These are phyloP conservation scores for Fusarium lyarnte DNA, from an alignment of 2,329 filamentous ascomycete genomes.

Conservation along the genomic window DNA sequence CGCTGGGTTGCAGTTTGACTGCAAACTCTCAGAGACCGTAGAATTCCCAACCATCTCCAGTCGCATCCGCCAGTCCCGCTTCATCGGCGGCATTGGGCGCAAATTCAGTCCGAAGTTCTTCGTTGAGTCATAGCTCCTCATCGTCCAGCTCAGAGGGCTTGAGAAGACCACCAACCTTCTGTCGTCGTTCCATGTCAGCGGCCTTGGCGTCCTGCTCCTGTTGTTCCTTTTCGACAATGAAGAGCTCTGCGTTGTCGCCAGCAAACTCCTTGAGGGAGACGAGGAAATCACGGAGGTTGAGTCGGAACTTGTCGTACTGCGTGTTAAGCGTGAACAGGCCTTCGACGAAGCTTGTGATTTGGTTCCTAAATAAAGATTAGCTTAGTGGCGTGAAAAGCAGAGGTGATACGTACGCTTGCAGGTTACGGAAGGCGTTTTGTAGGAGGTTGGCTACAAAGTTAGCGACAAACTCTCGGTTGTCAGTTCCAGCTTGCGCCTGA, in stretches of 20 bases:
- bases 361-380: conserved; percentile 67
- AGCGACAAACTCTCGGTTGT: conserved; percentile 89
- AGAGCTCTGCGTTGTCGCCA: conserved; percentile 94
- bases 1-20: neutral
- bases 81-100: conserved; percentile 51
- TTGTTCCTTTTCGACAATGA: conserved; percentile 92
- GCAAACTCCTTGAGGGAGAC: conserved; percentile 97
- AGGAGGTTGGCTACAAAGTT: conserved; percentile 88
- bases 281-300: conserved; percentile 94
- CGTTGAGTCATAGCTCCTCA: conserved; percentile 85
- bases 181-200: conserved; percentile 88
- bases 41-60: conserved; percentile 70
- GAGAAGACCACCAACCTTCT: conserved; percentile 94
- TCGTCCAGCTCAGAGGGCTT: conserved; percentile 98
- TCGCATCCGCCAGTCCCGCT: conserved; percentile 40
- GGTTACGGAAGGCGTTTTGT: conserved; percentile 90
- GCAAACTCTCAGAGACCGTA: conserved; percentile 63
- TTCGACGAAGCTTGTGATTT: conserved; percentile 91
- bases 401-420: conserved; percentile 76
- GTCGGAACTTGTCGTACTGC: conserved; percentile 92
- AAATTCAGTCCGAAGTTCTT: conserved; percentile 73
- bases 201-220: conserved; percentile 85
- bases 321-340: conserved; percentile 89
- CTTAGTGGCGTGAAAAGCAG: neutral
- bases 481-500: conserved; percentile 83